phyloP scores from a whole-genome alignment of 257 asterid species.

The Solanum ossicruentum region DNA sequence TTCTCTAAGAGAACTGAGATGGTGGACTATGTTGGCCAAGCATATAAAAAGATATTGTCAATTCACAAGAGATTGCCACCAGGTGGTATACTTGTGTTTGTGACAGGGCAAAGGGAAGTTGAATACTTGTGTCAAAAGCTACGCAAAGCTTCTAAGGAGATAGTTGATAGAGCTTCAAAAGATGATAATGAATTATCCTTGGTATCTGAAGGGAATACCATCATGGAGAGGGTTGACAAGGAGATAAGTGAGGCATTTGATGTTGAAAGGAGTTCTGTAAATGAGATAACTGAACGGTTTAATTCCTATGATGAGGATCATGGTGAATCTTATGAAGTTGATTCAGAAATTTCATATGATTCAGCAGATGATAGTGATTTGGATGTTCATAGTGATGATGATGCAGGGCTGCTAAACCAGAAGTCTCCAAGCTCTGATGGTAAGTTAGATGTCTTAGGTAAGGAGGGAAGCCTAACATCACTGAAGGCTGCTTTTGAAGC shows the following conservation, averaged over 20 bases:
- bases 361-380: constrained; percentile 76
- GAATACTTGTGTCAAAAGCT: constrained; percentile 67
- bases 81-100: constrained; percentile 92
- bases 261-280: constrained; percentile 26
- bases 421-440: constrained; percentile 18
- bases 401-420: constrained; percentile 24
- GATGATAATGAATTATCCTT: constrained; percentile 14
- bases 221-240: constrained; percentile 37
- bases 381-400: constrained; percentile 36
- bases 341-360: constrained; percentile 44
- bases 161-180: constrained; percentile 19
- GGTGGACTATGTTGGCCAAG: constrained; percentile 79
- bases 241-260: constrained; percentile 82
- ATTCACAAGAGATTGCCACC: constrained; percentile 89
- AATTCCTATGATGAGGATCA: constrained; percentile 43
- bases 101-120: constrained; percentile 91
- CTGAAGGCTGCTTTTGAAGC: constrained; percentile 75
- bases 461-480: constrained; percentile 36
- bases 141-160: constrained; percentile 45
- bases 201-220: constrained; percentile 17
- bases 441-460: constrained; percentile 28
- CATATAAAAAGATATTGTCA: constrained; percentile 70
- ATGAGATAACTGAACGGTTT: constrained; percentile 61
- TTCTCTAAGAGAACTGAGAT: constrained; percentile 79
- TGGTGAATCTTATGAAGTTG: constrained; percentile 36